These are phyloP conservation scores for Sarcodon aspratus DNA, from an alignment of 768 basidiomycete species.

Conservation along the genomic window DNA sequence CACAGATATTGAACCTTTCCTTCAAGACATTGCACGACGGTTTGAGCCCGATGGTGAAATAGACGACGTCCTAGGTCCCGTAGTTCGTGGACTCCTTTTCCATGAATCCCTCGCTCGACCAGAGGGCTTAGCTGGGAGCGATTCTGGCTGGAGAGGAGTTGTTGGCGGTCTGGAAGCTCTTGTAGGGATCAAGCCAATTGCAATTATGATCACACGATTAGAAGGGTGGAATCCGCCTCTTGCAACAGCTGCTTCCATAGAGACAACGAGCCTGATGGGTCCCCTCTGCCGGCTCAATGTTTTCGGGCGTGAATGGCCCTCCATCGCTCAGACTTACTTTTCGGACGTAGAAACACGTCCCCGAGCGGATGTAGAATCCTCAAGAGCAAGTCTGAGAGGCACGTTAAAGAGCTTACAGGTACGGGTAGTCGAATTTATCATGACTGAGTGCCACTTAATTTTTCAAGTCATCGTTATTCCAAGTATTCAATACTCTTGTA, in stretches of 20 bases:
- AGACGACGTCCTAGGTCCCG: constrained; percentile 66
- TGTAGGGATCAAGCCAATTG: constrained; percentile 74
- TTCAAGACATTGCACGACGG: constrained; percentile 72
- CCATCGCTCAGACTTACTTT: constrained; percentile 71
- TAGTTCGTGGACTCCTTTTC: constrained; percentile 49
- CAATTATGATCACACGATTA: constrained; percentile 67
- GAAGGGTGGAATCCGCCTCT: constrained; percentile 58
- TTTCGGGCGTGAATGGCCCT: constrained; percentile 84
- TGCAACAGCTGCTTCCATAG: constrained; percentile 51
- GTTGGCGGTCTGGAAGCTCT: constrained; percentile 73
- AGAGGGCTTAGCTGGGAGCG: constrained; percentile 63
- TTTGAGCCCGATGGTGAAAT: constrained; percentile 77
- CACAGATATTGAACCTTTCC: constrained; percentile 65
- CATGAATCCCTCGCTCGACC: constrained; percentile 52
- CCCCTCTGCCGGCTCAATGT: constrained; percentile 77
- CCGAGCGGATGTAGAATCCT: constrained; percentile 66
- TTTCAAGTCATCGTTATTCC: constrained; percentile 57
- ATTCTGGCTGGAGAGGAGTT: constrained; percentile 79
- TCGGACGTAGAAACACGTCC: constrained; percentile 72
- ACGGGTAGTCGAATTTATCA: constrained; percentile 3
- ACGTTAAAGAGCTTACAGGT: constrained; percentile 83
- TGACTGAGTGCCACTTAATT: not conserved
- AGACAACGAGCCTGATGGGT: constrained; percentile 63
- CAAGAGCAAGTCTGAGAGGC: constrained; percentile 75
- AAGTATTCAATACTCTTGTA: constrained; percentile 81